Evolutionary conservation across 2,329 filamentous ascomycete species (phyloP), one percentile per base, ranked within the genome.

Genomic region (Ophidiomyces ophidiicola): DNA sequence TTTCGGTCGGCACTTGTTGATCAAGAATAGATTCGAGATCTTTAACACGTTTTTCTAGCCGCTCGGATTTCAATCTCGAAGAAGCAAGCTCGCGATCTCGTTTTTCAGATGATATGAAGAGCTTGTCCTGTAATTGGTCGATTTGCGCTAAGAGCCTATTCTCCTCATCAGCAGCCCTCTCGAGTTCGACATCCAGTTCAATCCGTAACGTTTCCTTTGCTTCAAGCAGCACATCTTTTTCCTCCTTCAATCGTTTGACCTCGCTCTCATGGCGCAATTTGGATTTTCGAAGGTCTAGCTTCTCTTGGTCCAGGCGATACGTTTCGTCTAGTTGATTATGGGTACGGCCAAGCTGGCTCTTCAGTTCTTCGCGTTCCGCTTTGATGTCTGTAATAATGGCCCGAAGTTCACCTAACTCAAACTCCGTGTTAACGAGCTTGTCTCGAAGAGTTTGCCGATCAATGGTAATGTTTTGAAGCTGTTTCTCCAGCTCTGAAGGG

Each of bases 221-320:
- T 42, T 76, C 70, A 8, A 64, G 44, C 25, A 82, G 59, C 1
- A 64, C 55, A 40, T 66, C 68, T 49, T 76, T 78, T 53, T 84
- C 79, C 6, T 80, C 75, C 36, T 67, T 73, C 11, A 82, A 61
- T 8, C 76, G 68, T 29, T 75, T 73, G 11, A 81, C 64, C 50
- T 84, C 80, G 44, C 66, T 70, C 46, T 84, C 80, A 12, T 82
- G 67, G 50, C 76, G 79, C 45, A 76, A 62, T 53, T 78, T 80
- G n/a, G 72, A 62, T 19, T 76, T 75, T 12, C 78, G 74, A 17
- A 84, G 63, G 39, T 83, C 77, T 32, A 80, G 61, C 46, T 78
- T 76, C 51, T 84, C 80, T 44, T 78, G 73, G 48, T 83, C 79
- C 32, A 80, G 56, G 8, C 70, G 71, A 48, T 74, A 70, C 1